Evolutionary conservation across 2,329 filamentous ascomycete species (phyloP).

Genomic region (Cyphellophora europaea): DNA sequence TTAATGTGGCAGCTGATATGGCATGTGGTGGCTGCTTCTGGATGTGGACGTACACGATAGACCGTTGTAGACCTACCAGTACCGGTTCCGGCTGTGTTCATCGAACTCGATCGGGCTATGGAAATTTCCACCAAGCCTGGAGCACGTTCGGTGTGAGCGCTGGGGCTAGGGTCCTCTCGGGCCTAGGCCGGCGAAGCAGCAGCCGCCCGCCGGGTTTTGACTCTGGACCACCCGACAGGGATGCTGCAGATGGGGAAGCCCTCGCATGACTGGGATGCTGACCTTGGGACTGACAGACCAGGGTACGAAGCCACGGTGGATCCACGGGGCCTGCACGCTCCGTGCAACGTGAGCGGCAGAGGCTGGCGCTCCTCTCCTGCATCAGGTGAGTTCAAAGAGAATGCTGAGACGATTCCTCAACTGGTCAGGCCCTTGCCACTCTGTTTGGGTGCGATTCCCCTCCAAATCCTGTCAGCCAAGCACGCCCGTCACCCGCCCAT

Average conservation of each 20-base stretch:
- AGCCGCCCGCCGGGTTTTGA: not conserved
- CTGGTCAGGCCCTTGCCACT: constrained; percentile 1
- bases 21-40: not conserved
- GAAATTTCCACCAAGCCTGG: not conserved
- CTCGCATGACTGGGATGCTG: not conserved
- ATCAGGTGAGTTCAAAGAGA: constrained; percentile 1
- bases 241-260: not conserved
- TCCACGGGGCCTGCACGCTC: not conserved
- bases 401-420: not conserved
- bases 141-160: not conserved
- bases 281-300: not conserved
- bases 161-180: not conserved
- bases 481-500: not conserved
- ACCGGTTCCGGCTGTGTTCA: not conserved
- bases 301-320: not conserved
- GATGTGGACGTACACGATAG: not conserved
- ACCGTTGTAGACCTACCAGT: not conserved
- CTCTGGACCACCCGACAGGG: not conserved
- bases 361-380: not conserved
- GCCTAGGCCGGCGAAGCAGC: not conserved
- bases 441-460: not conserved
- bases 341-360: constrained; percentile 1
- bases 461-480: not conserved
- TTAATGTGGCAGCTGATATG: not conserved
- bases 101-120: not conserved